Conservation (phyloP, 768 basidiomycete genomes). For the Suillus cothurnatus region DNA sequence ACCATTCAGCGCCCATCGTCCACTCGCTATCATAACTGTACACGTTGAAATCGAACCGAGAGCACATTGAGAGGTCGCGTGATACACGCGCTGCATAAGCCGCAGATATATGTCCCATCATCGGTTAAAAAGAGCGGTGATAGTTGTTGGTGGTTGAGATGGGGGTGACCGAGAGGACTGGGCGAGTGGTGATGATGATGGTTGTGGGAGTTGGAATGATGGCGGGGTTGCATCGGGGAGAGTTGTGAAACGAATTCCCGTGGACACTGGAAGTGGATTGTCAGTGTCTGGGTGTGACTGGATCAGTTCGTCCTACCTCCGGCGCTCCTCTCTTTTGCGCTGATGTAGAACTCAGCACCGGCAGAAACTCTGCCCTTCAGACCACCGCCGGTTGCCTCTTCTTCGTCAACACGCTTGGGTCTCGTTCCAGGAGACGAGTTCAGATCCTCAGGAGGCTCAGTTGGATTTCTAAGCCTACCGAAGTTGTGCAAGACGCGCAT, state of each 20-base stretch:
- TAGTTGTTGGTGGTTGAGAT: slow-evolving; percentile 88
- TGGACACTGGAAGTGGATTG: slow-evolving; percentile 62
- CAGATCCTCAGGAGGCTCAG: slow-evolving; percentile 39
- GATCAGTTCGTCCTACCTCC: slow-evolving; percentile 61
- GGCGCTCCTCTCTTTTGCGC: slow-evolving; percentile 89
- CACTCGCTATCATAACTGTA: slow-evolving; percentile 97
- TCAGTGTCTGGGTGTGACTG: slow-evolving; percentile 10
- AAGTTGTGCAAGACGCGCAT: slow-evolving; percentile 90
- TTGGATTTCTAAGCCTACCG: slow-evolving; percentile 58
- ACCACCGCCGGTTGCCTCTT: slow-evolving; percentile 90
- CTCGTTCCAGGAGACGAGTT: slow-evolving; percentile 31
- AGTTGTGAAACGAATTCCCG: slow-evolving; percentile 93
- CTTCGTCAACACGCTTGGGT: slow-evolving; percentile 88
- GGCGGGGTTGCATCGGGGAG: slow-evolving; percentile 77
- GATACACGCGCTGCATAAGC: slow-evolving; percentile 91
- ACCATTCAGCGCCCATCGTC: slow-evolving; percentile 96
- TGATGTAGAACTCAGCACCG: slow-evolving; percentile 93
- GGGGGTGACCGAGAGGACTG: slow-evolving; percentile 30
- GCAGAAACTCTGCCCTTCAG: slow-evolving; percentile 88
- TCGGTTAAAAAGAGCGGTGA: slow-evolving; percentile 93
- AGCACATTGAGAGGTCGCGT: slow-evolving; percentile 81
- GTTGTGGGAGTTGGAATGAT: slow-evolving; percentile 53
- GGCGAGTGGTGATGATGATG: slow-evolving; percentile 41
- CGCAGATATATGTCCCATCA: slow-evolving; percentile 90
- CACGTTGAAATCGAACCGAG: slow-evolving; percentile 94